These are phyloP conservation scores for Schizochytrium sp. DNA, from an alignment of 108 stramenopile species.

Conservation along the genomic window DNA sequence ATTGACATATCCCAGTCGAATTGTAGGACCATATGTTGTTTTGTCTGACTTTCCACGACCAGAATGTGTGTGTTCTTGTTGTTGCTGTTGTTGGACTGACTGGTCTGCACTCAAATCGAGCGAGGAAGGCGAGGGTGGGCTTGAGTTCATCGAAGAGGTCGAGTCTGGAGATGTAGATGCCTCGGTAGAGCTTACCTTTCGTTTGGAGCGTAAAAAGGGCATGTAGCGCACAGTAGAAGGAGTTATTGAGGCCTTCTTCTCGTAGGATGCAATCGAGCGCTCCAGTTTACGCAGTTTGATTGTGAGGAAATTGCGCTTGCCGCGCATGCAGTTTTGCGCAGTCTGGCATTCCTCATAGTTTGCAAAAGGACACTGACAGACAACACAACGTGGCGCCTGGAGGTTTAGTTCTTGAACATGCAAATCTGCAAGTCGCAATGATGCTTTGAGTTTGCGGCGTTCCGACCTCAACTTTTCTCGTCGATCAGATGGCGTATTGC, in stretches of 20 bases:
- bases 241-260: background rate
- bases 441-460: conserved; percentile 4
- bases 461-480: background rate
- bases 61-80: background rate
- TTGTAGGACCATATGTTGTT: background rate
- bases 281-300: conserved; percentile 13
- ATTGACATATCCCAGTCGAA: conserved; percentile 41
- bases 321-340: background rate
- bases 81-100: no score
- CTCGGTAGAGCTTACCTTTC: background rate
- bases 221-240: background rate
- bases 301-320: conserved; percentile 13
- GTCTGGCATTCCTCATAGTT: background rate
- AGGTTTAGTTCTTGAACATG: background rate
- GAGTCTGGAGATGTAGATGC: background rate
- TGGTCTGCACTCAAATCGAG: background rate
- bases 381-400: background rate
- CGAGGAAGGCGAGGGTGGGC: background rate
- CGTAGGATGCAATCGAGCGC: background rate
- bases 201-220: background rate
- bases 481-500: no score
- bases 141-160: background rate
- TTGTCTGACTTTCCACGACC: background rate
- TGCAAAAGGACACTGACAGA: background rate
- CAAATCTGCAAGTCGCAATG: background rate